These are phyloP conservation scores for Calonectria leucothoes DNA, from an alignment of 2,329 filamentous ascomycete genomes.

Conservation along the genomic window DNA sequence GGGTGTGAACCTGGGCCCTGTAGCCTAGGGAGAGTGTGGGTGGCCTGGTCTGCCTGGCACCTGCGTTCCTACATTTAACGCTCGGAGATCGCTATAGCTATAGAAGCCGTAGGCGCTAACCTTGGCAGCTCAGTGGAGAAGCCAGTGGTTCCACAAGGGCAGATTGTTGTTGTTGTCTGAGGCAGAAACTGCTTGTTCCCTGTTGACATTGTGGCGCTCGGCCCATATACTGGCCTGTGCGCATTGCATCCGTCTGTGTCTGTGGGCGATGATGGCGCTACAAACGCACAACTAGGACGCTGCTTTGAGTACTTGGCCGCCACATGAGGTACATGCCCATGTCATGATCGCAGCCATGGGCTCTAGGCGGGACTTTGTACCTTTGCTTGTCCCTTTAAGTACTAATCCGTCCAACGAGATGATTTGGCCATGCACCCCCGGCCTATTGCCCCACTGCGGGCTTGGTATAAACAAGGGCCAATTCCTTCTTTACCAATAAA, in stretches of 20 bases:
- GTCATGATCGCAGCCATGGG: background rate
- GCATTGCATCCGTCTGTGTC: background rate
- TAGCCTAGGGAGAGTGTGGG: background rate
- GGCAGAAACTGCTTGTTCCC: background rate
- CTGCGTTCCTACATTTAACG: background rate
- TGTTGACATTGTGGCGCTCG: background rate
- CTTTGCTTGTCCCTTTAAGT: background rate
- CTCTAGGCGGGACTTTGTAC: background rate
- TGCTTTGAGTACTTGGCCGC: background rate
- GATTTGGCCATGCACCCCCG: background rate
- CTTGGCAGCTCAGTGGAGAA: background rate
- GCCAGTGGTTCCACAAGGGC: background rate
- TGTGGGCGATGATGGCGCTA: background rate
- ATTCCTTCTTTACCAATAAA: background rate
- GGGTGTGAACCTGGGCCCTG: constrained; percentile 4
- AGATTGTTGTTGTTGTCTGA: background rate
- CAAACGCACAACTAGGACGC: background rate
- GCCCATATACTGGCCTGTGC: background rate
- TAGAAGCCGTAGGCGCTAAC: background rate
- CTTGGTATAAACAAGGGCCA: background rate
- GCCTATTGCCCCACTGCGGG: background rate
- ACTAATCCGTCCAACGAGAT: background rate
- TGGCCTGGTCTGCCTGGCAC: constrained; percentile 5
- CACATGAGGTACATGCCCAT: background rate
- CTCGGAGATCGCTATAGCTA: constrained; percentile 1